Base-by-base conservation (phyloP, 176 grass and related monocot species). In the Secale cereale region DNA sequence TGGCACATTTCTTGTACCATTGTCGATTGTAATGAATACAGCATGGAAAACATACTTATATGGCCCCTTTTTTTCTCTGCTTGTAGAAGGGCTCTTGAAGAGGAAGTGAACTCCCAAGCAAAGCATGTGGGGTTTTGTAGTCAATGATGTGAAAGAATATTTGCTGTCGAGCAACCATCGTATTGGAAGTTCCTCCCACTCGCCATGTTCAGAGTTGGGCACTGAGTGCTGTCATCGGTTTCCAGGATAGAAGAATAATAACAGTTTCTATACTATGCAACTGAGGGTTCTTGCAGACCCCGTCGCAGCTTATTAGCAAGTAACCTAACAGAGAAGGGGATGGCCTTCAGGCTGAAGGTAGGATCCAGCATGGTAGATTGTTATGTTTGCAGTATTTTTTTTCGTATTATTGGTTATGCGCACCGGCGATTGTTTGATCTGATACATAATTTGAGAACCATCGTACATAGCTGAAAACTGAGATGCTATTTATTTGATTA, bases 261-360 rank as follows among this genome's bases (percentile, higher is more conserved):
- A 91, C 37, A 59, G 43, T 59, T 84, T 20, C 46, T 75, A 76
- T 79, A 83, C 60, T 35, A 76, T 63, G 89, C 60, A n/a, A 84
- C 76, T 75, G 43, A 68, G 85, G 89, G 68, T 79, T 76, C n/a
- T 79, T 84, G 69, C 62, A 79, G 45, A 56, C 67, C 85, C 76
- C 22, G 81, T 80, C 40, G 81, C 89, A 80, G 76, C 35, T 82
- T 80, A 87, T 56, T 75, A 83, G 67, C 61, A 30, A 66, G 75
- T 83, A 87, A 29, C 74, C 76, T 87, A 84, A 87, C 81, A 87
- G 68, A 84, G 59, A 83, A 75, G 27, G 84, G 29, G 19, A 65
- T 65, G 65, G 62, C 76, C 81, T 80, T 91, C 76, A 76, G 76
- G 62, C 25, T 28, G 85, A 60, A 80, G 89, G 76, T 82, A 74